Percentiles rank a stretch among this genome's conserved stretches.
Conservation (phyloP, 306 rosid genomes). For the Gleditsia sinensis region DNA sequence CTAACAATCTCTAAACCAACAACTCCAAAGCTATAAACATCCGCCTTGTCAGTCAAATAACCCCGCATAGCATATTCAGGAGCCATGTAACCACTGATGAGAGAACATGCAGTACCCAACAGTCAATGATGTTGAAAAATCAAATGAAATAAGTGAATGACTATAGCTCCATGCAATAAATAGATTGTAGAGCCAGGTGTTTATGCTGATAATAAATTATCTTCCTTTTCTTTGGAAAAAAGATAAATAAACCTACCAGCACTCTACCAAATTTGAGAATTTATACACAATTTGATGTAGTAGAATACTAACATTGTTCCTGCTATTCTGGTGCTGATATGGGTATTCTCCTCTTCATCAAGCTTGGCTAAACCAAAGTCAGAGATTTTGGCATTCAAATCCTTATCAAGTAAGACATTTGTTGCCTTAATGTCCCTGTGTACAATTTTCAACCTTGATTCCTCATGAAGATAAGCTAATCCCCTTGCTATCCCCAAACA, state of each 20-base stretch:
- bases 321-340: constrained; percentile 73
- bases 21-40: constrained; percentile 78
- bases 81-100: constrained; percentile 91
- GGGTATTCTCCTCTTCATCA: constrained; percentile 75
- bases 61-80: constrained; percentile 89
- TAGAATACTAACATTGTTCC: constrained; percentile 62
- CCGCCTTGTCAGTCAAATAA: constrained; percentile 79
- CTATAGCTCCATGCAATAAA: not conserved
- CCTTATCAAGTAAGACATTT: constrained; percentile 70
- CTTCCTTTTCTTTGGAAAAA: too few relatives aligned
- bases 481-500: constrained; percentile 74
- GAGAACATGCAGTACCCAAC: constrained; percentile 6
- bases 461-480: constrained; percentile 79
- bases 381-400: constrained; percentile 76
- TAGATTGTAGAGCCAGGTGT: not conserved
- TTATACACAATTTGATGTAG: not conserved
- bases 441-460: constrained; percentile 77
- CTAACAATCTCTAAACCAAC: constrained; percentile 77
- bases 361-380: constrained; percentile 93
- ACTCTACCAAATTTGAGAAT: not conserved
- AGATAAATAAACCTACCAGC: not conserved
- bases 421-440: constrained; percentile 85
- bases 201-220: too few relatives aligned
- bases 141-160: not conserved
- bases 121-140: constrained; percentile 28